These are phyloP conservation scores for Ceratocystis lukuohia DNA, from an alignment of 2,329 filamentous ascomycete species.

Conservation along the genomic window DNA sequence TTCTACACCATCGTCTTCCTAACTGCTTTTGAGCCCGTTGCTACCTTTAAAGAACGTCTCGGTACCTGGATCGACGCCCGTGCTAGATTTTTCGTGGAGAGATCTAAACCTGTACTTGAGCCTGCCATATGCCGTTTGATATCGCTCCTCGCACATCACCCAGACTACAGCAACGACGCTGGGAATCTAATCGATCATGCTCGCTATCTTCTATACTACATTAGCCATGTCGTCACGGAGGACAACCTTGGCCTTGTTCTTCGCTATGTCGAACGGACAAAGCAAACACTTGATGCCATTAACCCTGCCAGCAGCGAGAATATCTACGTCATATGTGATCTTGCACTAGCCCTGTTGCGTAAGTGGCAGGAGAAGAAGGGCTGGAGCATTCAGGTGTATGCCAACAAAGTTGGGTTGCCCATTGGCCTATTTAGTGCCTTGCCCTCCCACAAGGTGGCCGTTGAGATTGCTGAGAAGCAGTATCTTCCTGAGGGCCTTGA, in stretches of 20 bases:
- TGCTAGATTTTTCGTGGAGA: conserved; percentile 49
- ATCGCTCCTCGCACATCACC: conserved; percentile 83
- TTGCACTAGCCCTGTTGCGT: conserved; percentile 68
- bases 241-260: conserved; percentile 80
- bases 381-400: conserved; percentile 74
- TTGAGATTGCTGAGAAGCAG: conserved; percentile 74
- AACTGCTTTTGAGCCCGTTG: conserved; percentile 74
- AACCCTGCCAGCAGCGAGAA: conserved; percentile 53
- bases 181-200: conserved; percentile 68
- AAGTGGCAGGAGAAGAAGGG: conserved; percentile 76
- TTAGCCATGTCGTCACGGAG: conserved; percentile 68
- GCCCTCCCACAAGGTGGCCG: conserved; percentile 62
- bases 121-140: conserved; percentile 68
- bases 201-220: conserved; percentile 80
- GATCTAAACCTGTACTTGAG: conserved; percentile 58
- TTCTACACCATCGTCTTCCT: conserved; percentile 88
- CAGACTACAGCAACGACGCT: conserved; percentile 59
- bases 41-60: conserved; percentile 58
- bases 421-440: conserved; percentile 64
- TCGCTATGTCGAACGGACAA: conserved; percentile 83
- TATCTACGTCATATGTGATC: conserved; percentile 76
- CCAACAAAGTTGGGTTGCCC: conserved; percentile 68
- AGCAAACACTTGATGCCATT: conserved; percentile 75
- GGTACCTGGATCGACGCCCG: conserved; percentile 84
- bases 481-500: conserved; percentile 68